phyloP scores from a whole-genome alignment of 2,329 filamentous ascomycete genomes.

The Alternaria sp. region DNA sequence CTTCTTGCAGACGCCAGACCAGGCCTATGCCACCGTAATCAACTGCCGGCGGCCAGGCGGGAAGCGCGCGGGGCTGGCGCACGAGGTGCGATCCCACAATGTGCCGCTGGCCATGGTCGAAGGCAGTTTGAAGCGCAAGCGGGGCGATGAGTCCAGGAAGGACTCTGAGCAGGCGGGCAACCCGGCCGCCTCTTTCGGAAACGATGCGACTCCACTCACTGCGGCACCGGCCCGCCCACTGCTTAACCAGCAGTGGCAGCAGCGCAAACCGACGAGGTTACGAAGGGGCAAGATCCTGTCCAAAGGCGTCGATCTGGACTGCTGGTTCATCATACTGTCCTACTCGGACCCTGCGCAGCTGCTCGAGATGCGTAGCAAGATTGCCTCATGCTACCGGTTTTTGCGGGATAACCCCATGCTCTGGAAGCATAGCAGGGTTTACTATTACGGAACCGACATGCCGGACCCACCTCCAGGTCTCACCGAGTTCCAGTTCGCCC shows the following conservation, averaged over 20 bases:
- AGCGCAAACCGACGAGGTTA: slow-evolving; percentile 35
- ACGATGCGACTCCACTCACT: slow-evolving; percentile 14
- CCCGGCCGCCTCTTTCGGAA: background rate
- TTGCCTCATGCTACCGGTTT: slow-evolving; percentile 45
- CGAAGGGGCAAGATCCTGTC: slow-evolving; percentile 35
- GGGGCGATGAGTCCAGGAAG: slow-evolving; percentile 17
- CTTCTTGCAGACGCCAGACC: slow-evolving; percentile 30
- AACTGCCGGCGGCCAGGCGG: slow-evolving; percentile 42
- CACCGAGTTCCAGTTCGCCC: slow-evolving; percentile 50
- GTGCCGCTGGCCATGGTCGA: slow-evolving; percentile 39
- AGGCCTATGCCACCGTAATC: slow-evolving; percentile 43
- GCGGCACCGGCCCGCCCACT: slow-evolving; percentile 15
- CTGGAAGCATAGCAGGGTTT: slow-evolving; percentile 46
- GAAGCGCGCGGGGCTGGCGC: slow-evolving; percentile 29
- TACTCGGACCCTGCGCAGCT: slow-evolving; percentile 45
- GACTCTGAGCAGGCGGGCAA: slow-evolving; percentile 6
- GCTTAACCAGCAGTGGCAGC: slow-evolving; percentile 28
- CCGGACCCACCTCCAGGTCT: slow-evolving; percentile 45
- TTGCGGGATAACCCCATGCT: slow-evolving; percentile 44
- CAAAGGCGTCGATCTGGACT: slow-evolving; percentile 41
- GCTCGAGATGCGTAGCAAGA: slow-evolving; percentile 43
- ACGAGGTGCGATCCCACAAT: slow-evolving; percentile 38
- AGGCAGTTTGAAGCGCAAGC: slow-evolving; percentile 37
- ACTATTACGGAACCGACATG: slow-evolving; percentile 42
- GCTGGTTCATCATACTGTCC: slow-evolving; percentile 45